Base-by-base conservation (phyloP, 1,284 basidiomycete species). In the Sanghuangporus sanghuang region DNA sequence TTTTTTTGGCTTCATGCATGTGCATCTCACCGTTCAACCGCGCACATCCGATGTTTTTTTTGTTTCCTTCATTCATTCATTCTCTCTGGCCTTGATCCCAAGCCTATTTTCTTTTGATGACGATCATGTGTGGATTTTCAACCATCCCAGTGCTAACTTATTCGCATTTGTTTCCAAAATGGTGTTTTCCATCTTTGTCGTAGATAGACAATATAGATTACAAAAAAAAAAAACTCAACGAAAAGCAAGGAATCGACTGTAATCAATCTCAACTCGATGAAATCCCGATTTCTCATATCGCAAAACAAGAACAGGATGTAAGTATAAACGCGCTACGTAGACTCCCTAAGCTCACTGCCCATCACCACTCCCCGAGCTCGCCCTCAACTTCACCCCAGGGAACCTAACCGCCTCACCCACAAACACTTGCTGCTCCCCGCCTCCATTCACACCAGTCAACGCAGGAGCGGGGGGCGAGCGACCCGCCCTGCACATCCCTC, bases 401-500 rank as follows among this genome's bases (percentile, higher is more conserved):
- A 69, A 61, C 62, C 69, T 69, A 62, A 68, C 68, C 40, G 69
- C 69, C 68, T 61, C 66, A 0, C 62, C 61, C 55, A 54, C 46
- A 35, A 61, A 53, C 16, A 55, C 61, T 66, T 59, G 60, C 18
- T 68, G 50, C n/a, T 16, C 58, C 18, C 16, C 58, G 9, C 56
- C 16, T 23, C 39, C 40, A 66, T 57, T 14, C 16, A 23, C 16
- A 35, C 36, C 32, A 63, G 65, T 66, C 18, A 64, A 42, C 12
- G 67, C 57, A 66, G 69, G 66, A 62, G 35, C 42, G 49, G 50
- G n/a, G 6, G 73, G 84, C 80, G 42, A 91, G 76, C 21, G 74
- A 79, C 46, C 90, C 87, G 61, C 81, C 75, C 66, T 87, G 76
- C 57, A 77, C 71, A 68, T 92, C 85, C 35, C 82, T 76, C 7